Percentiles rank a stretch among this genome's conserved stretches.
These are phyloP conservation scores for Lachnellula suecica DNA, from an alignment of 2,329 filamentous ascomycete genomes.

Conservation along the genomic window DNA sequence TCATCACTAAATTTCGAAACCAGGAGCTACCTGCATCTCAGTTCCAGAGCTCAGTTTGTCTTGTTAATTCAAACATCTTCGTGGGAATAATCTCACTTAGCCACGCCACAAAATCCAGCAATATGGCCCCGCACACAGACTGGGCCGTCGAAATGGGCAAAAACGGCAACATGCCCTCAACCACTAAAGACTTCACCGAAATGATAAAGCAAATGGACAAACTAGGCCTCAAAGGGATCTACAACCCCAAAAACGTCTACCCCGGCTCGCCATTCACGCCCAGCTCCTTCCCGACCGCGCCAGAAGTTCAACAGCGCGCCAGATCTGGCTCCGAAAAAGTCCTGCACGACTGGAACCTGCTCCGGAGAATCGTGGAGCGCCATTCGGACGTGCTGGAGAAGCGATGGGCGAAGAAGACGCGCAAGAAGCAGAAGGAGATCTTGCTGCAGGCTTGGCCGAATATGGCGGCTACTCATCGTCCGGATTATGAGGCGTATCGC, in stretches of 20 bases:
- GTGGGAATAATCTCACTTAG: too few relatives aligned
- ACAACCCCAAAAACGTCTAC: constrained; percentile 4
- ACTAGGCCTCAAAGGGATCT: constrained; percentile 1
- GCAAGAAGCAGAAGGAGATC: constrained; percentile 43
- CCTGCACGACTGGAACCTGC: neutral
- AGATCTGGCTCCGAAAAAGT: constrained; percentile 1
- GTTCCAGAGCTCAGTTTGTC: too few relatives aligned
- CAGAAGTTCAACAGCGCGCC: constrained; percentile 2
- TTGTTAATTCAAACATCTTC: too few relatives aligned
- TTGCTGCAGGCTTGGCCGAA: constrained; percentile 47
- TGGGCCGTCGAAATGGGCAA: too few relatives aligned
- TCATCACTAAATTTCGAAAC: too few relatives aligned
- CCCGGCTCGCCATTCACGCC: constrained; percentile 5
- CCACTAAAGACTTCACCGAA: too few relatives aligned
- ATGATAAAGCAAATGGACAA: constrained; percentile 1
- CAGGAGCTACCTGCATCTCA: too few relatives aligned
- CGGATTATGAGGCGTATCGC: constrained; percentile 38
- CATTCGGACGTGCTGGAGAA: constrained; percentile 50
- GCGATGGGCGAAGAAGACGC: constrained; percentile 54
- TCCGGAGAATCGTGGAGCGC: constrained; percentile 41
- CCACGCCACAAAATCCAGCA: too few relatives aligned
- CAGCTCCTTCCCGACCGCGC: neutral
- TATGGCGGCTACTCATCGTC: constrained; percentile 49
- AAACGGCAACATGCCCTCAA: too few relatives aligned
- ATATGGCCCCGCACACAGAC: too few relatives aligned